Base-by-base conservation (phyloP, 768 basidiomycete genomes). In the Strobilomyces echinocephalus region DNA sequence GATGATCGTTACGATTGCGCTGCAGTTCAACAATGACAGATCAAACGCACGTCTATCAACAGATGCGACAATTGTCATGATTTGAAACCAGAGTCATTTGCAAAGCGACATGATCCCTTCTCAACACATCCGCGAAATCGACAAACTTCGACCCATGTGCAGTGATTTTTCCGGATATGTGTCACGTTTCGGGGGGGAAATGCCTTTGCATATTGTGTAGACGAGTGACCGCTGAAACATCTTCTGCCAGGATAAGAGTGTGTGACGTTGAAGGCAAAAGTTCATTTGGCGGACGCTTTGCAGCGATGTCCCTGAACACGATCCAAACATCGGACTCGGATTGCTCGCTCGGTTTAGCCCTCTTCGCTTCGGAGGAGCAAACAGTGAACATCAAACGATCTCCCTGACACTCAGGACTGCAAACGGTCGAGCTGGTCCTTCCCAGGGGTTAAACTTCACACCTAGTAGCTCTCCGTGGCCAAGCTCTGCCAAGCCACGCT, bases 41-140 rank as follows among this genome's bases (percentile, higher is more conserved):
- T 65, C 51, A 38, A 48, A 34, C 7, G 31, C n/a, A 55, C 39
- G 52, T 53, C 52, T 35, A 60, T 66, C 58, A 66, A 36, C 44
- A 56, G 57, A 55, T 56, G 42, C 35, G 33, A 52, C 36, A 14
- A 14, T 18, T 18, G 34, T 28, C 43, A 36, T 54, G 20, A 61
- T 45, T 43, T 53, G 20, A 39, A 21, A n/a, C 34, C 28, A 41
- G 46, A 21, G n/a, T n/a, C 26, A 49, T 53, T 26, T 36, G 24
- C 44, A 24, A 38, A 8, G 8, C n/a, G 21, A 30, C 16, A 10
- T 40, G 40, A 30, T 21, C 28, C 18, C 5, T 12, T 5, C 20
- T 21, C 48, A 31, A 40, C 20, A 18, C 18, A 30, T 31, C 49
- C 34, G 30, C 4, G 3, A n/a, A n/a, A 38, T 43, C 30, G 34